These are phyloP conservation scores for Bipolaris sorokiniana DNA, from an alignment of 2,329 filamentous ascomycete genomes.

Conservation along the genomic window DNA sequence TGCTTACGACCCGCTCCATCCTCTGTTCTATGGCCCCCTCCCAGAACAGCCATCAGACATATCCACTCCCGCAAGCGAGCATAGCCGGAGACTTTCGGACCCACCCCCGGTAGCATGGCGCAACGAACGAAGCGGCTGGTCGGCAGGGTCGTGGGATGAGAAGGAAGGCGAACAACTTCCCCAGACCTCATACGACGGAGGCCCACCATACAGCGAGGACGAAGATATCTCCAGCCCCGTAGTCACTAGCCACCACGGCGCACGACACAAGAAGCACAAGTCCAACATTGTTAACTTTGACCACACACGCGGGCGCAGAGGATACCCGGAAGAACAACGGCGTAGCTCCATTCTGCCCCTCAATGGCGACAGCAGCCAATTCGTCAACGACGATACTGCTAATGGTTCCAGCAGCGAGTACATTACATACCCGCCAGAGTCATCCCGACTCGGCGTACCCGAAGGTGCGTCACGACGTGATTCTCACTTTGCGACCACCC, in stretches of 20 bases:
- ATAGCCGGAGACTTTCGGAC: constrained; percentile 78
- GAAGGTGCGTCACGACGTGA: constrained; percentile 53
- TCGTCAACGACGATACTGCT: constrained; percentile 70
- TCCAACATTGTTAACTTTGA: constrained; percentile 52
- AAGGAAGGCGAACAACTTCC: constrained; percentile 69
- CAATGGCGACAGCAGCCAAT: constrained; percentile 74
- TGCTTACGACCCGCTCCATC: constrained; percentile 82
- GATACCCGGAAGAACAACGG: constrained; percentile 45
- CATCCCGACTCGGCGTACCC: constrained; percentile 40
- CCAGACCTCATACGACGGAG: constrained; percentile 78
- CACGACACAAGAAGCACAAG: constrained; percentile 82
- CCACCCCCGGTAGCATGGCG: constrained; percentile 76
- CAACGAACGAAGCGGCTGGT: constrained; percentile 64
- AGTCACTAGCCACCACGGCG: constrained; percentile 69
- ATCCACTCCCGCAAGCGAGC: constrained; percentile 84
- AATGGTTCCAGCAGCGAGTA: constrained; percentile 81
- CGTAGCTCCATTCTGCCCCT: constrained; percentile 56
- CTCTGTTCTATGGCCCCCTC: constrained; percentile 92
- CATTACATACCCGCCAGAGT: constrained; percentile 74
- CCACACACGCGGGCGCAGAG: constrained; percentile 44
- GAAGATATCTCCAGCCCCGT: constrained; percentile 90
- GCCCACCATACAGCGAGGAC: constrained; percentile 93
- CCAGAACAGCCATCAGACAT: constrained; percentile 78
- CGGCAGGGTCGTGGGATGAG: constrained; percentile 60
- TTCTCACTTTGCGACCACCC: constrained; percentile 60